Evolutionary conservation across 768 basidiomycete genomes (phyloP), one percentile per base, ranked within the genome.

Genomic region (Amanita subjunquillea): DNA sequence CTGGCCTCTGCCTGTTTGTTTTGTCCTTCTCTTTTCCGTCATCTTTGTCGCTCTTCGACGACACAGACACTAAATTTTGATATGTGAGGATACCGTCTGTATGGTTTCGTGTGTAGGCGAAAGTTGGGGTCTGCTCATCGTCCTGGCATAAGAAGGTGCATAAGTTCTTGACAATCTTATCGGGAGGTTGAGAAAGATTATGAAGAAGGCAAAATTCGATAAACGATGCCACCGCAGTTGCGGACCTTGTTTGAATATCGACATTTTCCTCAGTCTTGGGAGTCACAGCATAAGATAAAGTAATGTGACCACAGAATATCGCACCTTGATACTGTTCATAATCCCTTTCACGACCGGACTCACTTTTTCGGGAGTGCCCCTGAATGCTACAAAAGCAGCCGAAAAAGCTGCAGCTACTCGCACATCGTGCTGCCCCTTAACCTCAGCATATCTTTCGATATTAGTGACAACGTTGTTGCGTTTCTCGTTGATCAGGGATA

Each of bases 111-210:
- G 73, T 71, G 60, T 76, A 78, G 1, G 84, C 76, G 63, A 98
- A 98, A 1, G 95, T 85, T 3, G 96, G 96, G 0, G 93, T 96
- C 50, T 87, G 79, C 39, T 86, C 83, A 6, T 79, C 75, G 64
- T 99, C 96, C 60, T 92, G 90, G 62, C 95, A 98, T 4, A 98
- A 72, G 69, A 98, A 98, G 0, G 91, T 93, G 71, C 91, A 95
- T 6, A 98, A 79, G 63, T 99, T 99, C 71, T 91, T 92, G 57
- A 98, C 83, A 53, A 99, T 91, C 73, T 99, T 99, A 60, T 93
- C 91, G 1, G 88, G 87, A 3, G 95, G 93, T 61, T 93, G 91
- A 30, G 76, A 65, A 46, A 91, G 80, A 42, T 81, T 77, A 63
- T 79, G 82, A 60, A 72, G 71, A 3, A 82, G 76, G 65, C 91